These are phyloP conservation scores for Ogataea pilisensis DNA, from an alignment of 805 yeast genomes.

Conservation along the genomic window DNA sequence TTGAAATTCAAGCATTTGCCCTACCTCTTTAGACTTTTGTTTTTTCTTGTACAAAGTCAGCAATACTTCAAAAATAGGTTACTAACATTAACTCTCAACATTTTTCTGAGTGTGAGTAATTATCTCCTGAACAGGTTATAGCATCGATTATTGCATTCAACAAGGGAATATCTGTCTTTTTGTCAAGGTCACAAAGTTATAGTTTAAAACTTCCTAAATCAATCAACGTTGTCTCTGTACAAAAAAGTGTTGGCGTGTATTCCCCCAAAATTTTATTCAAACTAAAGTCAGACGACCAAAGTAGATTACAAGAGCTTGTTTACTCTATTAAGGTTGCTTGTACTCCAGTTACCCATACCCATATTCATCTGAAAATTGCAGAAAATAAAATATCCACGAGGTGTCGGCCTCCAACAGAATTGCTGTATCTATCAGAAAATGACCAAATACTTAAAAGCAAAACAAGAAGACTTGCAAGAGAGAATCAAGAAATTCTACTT, in stretches of 20 bases:
- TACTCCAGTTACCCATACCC: no score
- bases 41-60: no score
- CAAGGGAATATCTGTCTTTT: conserved; percentile 1
- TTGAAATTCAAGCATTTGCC: no score
- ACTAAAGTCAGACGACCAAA: not conserved
- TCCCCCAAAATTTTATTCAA: not conserved
- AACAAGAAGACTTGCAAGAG: no score
- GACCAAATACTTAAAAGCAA: not conserved
- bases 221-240: not conserved
- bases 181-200: conserved; percentile 5
- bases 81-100: no score
- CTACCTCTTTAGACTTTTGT: no score
- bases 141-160: not conserved
- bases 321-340: no score
- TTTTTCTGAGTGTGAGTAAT: no score
- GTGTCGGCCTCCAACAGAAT: not conserved
- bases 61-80: no score
- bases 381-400: no score
- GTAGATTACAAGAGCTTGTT: not conserved
- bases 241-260: not conserved
- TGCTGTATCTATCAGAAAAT: not conserved
- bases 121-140: not conserved
- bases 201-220: conserved; percentile 1
- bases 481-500: not conserved
- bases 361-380: no score